Base-by-base conservation (phyloP, 2,329 filamentous ascomycete genomes). In the Paradendryphiella salina region DNA sequence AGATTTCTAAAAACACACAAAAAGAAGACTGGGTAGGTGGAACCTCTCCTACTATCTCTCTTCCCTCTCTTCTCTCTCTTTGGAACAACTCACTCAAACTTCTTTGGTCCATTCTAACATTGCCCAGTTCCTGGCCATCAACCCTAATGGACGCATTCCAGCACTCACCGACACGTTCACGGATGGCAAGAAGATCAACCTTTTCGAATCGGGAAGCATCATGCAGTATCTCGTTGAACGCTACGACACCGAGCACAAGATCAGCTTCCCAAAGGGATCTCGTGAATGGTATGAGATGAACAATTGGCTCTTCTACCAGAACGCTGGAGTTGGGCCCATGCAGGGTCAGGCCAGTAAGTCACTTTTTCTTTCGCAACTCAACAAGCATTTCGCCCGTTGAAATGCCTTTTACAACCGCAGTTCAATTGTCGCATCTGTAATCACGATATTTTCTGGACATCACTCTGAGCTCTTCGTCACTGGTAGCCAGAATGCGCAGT, bases 71-170 rank as follows among this genome's bases (percentile, higher is more conserved):
- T n/a, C n/a, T n/a, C n/a, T 9, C 17, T n/a, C 7, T 4, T 35
- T 18, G 28, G 17, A 18, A 15, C 15, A 15, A 18, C 5, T 11
- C 28, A 11, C 17, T n/a, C 18, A 5, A 17, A 14, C 15, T 5
- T 8, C 6, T 32, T 18, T 33, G 7, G 29, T 17, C 20, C 13
- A 26, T 14, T 11, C 35, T 45, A 10, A 51, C 26, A 23, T 15
- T 1, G 15, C 10, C 14, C 15, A 54, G 90, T 96, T 93, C 75
- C 82, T 95, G 21, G 85, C 86, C 44, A 95, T 96, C 76, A 96
- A 96, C 75, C 91, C 91, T 57, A 96, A 96, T 72, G 91, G 91
- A 58, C 88, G 91, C 60, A 96, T 96, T 64, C 92, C 91, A 3
- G 91, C 91, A 50, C 66, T 96, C 42, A 94, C 89, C 6, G 91